Evolutionary conservation across 371 early-diverging fungal species (phyloP), one percentile per base, ranked within the genome.

Genomic region (Mortierella sp.): DNA sequence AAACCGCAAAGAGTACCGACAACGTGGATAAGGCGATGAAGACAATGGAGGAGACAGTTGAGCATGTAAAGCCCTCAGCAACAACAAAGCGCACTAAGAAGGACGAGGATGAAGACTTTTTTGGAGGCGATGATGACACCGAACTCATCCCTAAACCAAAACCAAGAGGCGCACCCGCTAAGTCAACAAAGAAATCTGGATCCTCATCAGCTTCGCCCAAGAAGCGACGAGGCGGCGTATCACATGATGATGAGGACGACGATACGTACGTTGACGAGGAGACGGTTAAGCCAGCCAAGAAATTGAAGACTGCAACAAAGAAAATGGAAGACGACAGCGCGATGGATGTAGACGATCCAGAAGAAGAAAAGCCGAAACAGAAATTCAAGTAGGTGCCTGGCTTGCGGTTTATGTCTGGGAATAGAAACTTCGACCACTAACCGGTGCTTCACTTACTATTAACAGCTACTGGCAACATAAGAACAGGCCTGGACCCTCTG

Each of bases 401-500:
- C 24, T 17, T 17, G 5, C 15, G 6, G 6, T 0, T 14, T 27
- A 26, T 3, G 30, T 19, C 6, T 11, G 19, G 14, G 4, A 17
- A 44, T 44, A 4, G 2, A 0, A 44, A 9, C 19, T 21, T 8
- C 11, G 48, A 2, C 11, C 24, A 37, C 26, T 56, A 27, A 31
- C 27, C 26, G 14, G n/a, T 24, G 31, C 43, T 21, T 30, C 11
- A 7, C 7, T 17, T 28, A 46, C 26, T 43, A 17, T 37, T 26
- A 50, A 21, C 70, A 73, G 80, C 41, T 58, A 56, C 39, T 84
- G 78, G 69, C 66, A 66, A 19, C 56, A 69, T 30, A 82, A 80
- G 64, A 81, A 80, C 28, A 76, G 81, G 50, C 80, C 85, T 8
- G 86, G 84, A 5, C 93, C 93, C 0, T 71, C 80, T 21, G 88